Evolutionary conservation across 1,284 basidiomycete species (phyloP).

Genomic region (Ceratobasidium sp.): DNA sequence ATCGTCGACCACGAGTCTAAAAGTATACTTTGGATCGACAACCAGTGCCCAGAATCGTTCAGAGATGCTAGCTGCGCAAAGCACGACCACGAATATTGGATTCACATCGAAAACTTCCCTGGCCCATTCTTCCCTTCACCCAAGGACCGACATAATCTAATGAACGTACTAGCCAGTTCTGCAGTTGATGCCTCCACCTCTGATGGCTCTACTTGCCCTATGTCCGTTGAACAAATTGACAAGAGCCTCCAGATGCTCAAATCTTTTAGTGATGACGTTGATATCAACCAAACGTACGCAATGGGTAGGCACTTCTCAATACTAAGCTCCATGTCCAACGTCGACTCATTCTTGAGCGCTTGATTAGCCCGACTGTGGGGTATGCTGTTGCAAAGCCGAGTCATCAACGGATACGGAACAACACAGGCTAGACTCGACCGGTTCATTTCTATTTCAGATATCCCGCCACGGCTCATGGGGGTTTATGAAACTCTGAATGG

Average conservation of each 20-base stretch:
- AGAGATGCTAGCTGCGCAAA: constrained; percentile 15
- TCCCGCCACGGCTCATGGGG: constrained; percentile 21
- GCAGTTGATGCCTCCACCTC: constrained; percentile 34
- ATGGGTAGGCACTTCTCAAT: constrained; percentile 1
- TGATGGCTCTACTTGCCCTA: constrained; percentile 34
- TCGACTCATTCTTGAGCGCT: background rate
- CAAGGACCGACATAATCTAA: constrained; percentile 8
- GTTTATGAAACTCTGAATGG: background rate
- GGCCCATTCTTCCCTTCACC: constrained; percentile 26
- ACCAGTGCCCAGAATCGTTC: constrained; percentile 1
- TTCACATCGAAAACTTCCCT: constrained; percentile 42
- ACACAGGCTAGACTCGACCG: constrained; percentile 30
- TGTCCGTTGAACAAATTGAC: constrained; percentile 21
- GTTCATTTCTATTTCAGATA: constrained; percentile 23
- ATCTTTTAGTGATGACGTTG: constrained; percentile 6
- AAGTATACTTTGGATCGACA: constrained; percentile 14
- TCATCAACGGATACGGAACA: constrained; percentile 41
- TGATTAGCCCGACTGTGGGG: constrained; percentile 33
- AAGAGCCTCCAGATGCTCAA: constrained; percentile 6
- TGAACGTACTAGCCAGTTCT: constrained; percentile 24
- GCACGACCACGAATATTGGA: constrained; percentile 44
- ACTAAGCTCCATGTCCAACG: background rate
- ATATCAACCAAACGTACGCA: constrained; percentile 28
- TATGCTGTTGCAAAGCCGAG: constrained; percentile 30
- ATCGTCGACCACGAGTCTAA: constrained; percentile 24